Evolutionary conservation across 2,329 filamentous ascomycete species (phyloP).

Genomic region (Cladosporium sphaerospermum): DNA sequence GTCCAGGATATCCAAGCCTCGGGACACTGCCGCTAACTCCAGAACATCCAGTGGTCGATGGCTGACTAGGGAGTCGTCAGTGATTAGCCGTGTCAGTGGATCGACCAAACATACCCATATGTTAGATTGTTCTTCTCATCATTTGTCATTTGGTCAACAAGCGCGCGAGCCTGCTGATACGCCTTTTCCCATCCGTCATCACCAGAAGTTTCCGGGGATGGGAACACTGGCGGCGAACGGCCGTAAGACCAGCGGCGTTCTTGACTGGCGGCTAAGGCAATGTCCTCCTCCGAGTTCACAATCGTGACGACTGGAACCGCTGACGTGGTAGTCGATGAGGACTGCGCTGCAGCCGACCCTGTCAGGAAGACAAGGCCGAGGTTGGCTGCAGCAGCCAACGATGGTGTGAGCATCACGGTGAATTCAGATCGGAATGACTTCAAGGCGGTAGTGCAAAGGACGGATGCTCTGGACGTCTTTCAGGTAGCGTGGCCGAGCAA

Average conservation of each 20-base stretch:
- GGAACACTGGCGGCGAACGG: conserved; percentile 22
- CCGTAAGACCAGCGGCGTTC: conserved; percentile 27
- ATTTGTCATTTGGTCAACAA: conserved; percentile 30
- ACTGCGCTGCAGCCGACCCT: background rate
- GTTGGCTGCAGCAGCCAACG: conserved; percentile 2
- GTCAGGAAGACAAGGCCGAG: conserved; percentile 3
- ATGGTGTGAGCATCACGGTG: background rate
- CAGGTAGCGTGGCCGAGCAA: no score
- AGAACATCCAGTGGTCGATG: conserved; percentile 50
- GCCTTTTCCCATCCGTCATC: conserved; percentile 31
- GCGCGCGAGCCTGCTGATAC: conserved; percentile 25
- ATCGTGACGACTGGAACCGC: background rate
- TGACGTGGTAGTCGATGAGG: background rate
- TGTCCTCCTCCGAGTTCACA: background rate
- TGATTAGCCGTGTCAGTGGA: background rate
- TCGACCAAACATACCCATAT: conserved; percentile 30
- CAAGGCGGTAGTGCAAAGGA: no score
- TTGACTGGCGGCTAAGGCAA: conserved; percentile 16
- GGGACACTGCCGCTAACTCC: conserved; percentile 59
- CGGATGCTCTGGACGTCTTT: no score
- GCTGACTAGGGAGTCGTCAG: background rate
- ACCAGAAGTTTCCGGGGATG: conserved; percentile 24
- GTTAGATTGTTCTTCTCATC: conserved; percentile 32
- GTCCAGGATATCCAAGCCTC: conserved; percentile 34
- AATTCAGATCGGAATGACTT: background rate